Conservation (phyloP, 805 yeast genomes). For the Blastobotrys peoriensis region DNA sequence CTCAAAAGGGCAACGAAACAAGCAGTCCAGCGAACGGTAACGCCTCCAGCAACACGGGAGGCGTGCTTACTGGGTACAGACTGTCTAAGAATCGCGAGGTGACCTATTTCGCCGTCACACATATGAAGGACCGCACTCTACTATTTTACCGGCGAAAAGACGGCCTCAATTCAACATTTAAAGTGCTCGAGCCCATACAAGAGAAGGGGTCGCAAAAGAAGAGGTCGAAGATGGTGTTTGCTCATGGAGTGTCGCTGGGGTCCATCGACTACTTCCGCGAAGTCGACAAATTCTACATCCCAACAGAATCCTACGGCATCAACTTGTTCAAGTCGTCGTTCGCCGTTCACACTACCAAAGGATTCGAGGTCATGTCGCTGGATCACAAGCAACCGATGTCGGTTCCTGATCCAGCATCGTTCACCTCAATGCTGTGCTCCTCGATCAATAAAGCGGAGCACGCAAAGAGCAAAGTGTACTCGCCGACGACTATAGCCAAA, state of each 20-base stretch:
- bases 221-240: conserved; percentile 21
- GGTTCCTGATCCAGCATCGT: conserved; percentile 41
- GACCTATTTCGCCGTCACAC: conserved; percentile 60
- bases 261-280: conserved; percentile 39
- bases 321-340: conserved; percentile 61
- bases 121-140: conserved; percentile 56
- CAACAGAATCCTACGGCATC: conserved; percentile 53
- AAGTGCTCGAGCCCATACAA: conserved; percentile 52
- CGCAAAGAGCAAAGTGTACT: conserved; percentile 36
- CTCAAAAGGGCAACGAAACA: neutral
- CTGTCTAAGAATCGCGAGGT: conserved; percentile 38
- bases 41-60: neutral
- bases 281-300: conserved; percentile 43
- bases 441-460: conserved; percentile 22
- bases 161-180: conserved; percentile 46
- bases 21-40: neutral
- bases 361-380: conserved; percentile 59
- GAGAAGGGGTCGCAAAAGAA: conserved; percentile 27
- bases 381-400: conserved; percentile 51
- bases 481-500: conserved; percentile 28
- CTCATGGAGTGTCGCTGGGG: conserved; percentile 18
- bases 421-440: conserved; percentile 9
- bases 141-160: conserved; percentile 52
- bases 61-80: conserved; percentile 38
- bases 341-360: conserved; percentile 60